Evolutionary conservation across 1,139 yeast species (phyloP), one percentile per base, ranked within the genome.

Genomic region (Geotrichum klebahnii): DNA sequence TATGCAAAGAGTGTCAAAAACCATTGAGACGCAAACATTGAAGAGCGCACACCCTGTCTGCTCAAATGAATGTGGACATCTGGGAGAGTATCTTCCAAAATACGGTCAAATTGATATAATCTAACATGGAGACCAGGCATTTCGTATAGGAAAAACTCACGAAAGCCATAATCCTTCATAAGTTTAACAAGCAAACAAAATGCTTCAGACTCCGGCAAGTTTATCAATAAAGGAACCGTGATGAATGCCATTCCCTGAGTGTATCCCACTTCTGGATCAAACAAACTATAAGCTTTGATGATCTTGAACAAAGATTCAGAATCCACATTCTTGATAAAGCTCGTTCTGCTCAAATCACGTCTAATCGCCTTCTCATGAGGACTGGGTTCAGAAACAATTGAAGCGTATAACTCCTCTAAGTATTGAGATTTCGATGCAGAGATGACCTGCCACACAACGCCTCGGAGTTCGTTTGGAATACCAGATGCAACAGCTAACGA

Each of bases 21-120:
- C 97, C 97, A 92, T 67, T 92, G 97, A 0, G 92, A 80, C 0
- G 96, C 97, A 71, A 87, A 92, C 97, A 90, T 90, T 20, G 92
- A 83, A 1, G 95, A 83, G 55, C 83, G 79, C 20, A 92, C 81
- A 3, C 97, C 97, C 65, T 88, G 92, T 56, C 87, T 80, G 23
- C 78, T 76, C 61, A 92, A 71, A 69, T 92, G 97, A 51, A 79
- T 77, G 65, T 82, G 81, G 46, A 92, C 74, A 5, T 74, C 73
- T 0, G 95, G 96, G 20, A 80, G 69, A 35, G 74, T 68, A 52
- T 78, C 84, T 63, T 88, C 96, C 45, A 90, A 64, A 44, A 89
- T 68, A 49, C 96, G 74, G 65, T 92, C 98, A 68, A 89, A 89
- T 64, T 92, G 96, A 63, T 92, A 89, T 51, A 92, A 73, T 62